Base-by-base conservation (phyloP, 768 basidiomycete species). In the Hericium erinaceus region DNA sequence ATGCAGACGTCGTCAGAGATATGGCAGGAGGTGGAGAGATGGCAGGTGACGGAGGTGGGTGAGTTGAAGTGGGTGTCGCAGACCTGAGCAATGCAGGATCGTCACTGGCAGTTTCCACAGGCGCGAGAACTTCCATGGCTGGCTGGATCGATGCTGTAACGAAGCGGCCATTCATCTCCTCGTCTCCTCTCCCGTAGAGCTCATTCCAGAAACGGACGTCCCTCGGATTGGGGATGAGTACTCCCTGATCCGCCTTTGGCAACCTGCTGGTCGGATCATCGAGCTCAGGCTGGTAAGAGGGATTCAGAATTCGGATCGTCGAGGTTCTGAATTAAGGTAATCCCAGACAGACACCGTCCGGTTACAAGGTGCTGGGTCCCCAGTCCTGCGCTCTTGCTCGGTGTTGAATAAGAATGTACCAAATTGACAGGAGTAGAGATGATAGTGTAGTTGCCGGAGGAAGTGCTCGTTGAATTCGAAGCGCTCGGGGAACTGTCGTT, bases 401-500 rank as follows among this genome's bases (percentile, higher is more conserved):
- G 77, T 84, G 68, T 98, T 97, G 75, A 82, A 92, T 56, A 98
- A 71, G 76, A 99, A 98, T 0, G 92, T 94, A 12, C 97, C 97
- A 63, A 90, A 97, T 69, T 94, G 91, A 70, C 94, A 98, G 0
- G 92, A 85, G 70, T 98, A 98, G 15, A 97, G 80, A 66, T 98
- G 93, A 64, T 90, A 84, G 70, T 94, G 87, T 24, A 99, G 70
- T 57, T 87, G 84, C 20, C 85, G 83, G 22, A 99, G 79, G 70
- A 90, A 92, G 11, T 77, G 77, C 68, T 93, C 89, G 70, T 95
- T 97, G 76, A 90, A 99, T 70, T 99, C 92, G 75, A 99, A 99
- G 20, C 95, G 85, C 46, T 87, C 78, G 1, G 95, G 95, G 69
- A 80, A 92, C 67, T 98, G 97, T 12, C 92, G 80, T 68, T 92